Evolutionary conservation across 1,139 yeast genomes (phyloP).

Genomic region (Yamadazyma dushanensis): DNA sequence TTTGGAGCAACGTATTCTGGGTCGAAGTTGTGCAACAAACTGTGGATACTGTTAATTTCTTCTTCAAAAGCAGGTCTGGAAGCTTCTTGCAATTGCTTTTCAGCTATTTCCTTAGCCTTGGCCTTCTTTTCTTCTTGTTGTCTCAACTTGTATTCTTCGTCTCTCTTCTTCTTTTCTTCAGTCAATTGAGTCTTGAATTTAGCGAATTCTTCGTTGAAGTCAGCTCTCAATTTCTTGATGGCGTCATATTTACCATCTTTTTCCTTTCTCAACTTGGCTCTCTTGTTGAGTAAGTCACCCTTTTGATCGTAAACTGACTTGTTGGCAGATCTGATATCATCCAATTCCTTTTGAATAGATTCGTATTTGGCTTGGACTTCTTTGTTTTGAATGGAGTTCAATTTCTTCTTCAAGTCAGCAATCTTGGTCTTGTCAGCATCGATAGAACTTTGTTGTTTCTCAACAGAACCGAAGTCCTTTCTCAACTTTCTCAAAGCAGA

Average conservation of each 20-base stretch:
- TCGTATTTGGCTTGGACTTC: slow-evolving; percentile 63
- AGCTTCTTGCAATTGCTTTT: slow-evolving; percentile 62
- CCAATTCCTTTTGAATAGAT: slow-evolving; percentile 61
- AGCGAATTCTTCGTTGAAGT: slow-evolving; percentile 69
- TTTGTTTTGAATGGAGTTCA: slow-evolving; percentile 63
- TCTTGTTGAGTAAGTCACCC: slow-evolving; percentile 60
- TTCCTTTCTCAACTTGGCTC: slow-evolving; percentile 66
- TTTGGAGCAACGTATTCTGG: slow-evolving; percentile 71
- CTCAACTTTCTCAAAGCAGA: slow-evolving; percentile 77
- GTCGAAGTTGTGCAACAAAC: slow-evolving; percentile 70
- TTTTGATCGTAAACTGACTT: slow-evolving; percentile 69
- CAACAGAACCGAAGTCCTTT: slow-evolving; percentile 75
- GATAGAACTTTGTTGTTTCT: slow-evolving; percentile 73
- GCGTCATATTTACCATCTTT: slow-evolving; percentile 68
- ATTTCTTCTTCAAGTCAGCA: slow-evolving; percentile 68
- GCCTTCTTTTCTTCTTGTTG: slow-evolving; percentile 59
- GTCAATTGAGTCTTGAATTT: slow-evolving; percentile 70
- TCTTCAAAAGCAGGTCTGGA: slow-evolving; percentile 82
- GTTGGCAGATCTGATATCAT: slow-evolving; percentile 57
- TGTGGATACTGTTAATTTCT: slow-evolving; percentile 74
- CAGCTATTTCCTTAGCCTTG: slow-evolving; percentile 65
- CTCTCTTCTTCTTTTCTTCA: slow-evolving; percentile 69
- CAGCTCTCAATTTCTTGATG: slow-evolving; percentile 64
- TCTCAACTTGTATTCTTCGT: slow-evolving; percentile 61
- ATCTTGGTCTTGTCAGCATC: slow-evolving; percentile 80